Base-by-base conservation (phyloP, 495 filamentous ascomycete genomes). In the Talaromyces trachyspermus region DNA sequence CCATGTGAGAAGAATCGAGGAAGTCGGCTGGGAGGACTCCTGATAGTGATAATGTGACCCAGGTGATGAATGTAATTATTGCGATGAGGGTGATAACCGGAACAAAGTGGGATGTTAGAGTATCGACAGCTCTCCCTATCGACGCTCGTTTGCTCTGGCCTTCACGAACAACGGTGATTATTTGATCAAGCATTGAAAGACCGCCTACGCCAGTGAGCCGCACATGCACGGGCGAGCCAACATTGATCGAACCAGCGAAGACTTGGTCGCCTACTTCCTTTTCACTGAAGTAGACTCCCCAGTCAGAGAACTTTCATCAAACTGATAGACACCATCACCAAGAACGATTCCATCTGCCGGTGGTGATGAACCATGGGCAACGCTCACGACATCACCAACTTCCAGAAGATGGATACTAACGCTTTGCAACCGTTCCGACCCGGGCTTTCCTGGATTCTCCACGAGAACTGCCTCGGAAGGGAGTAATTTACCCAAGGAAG, bases 271-370 rank as follows among this genome's bases (percentile, higher is more conserved):
- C 86, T 5, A 63, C 51, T 0, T 40, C 49, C 68, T 96, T 97
- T 49, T 71, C 74, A 95, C 80, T 9, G 79, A 80, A 24, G 72
- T 73, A 11, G 91, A 89, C 67, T 97, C 91, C 17, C 91, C 91
- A 0, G 91, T 96, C 53, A 97, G 69, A 53, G 85, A 89, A 18
- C 87, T 87, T 62, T 97, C 91, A 52, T 95, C 87, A 52, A 96
- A 95, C 15, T 72, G 79, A 24, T 82, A 78, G 19, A 72, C 62
- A 4, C 83, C 86, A 20, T 51, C 49, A 2, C 69, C 64, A 8
- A 87, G 56, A 20, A 95, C 63, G 2, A 68, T 71, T 8, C 89
- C 90, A 64, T 97, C 91, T 3, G 81, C 84, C 5, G 92, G 89
- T 5, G 92, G 91, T 7, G 88, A 94, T 1, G 77, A 75, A 11